Evolutionary conservation across 257 asterid species (phyloP), one percentile per base, ranked within the genome.

Genomic region (Phtheirospermum japonicum): DNA sequence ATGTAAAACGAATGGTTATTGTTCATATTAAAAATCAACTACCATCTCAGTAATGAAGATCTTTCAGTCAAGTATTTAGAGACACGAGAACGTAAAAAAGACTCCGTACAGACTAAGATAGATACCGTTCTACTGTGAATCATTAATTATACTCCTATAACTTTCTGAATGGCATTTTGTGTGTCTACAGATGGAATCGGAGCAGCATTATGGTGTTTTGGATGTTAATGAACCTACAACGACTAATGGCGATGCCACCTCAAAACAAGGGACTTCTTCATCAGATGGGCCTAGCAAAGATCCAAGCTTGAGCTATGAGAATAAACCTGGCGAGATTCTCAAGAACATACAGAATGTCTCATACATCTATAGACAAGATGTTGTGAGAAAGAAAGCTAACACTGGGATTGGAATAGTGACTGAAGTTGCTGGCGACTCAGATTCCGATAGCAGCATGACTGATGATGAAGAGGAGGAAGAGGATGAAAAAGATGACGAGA

Each of bases 391-490:
- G 77, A 85, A 79, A 72, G 64, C 64, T 34, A 71, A 64, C 69
- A 57, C 73, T 63, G 82, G 82, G 70, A 77, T 80, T 66, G 99
- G 99, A 61, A 61, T 86, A 45, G 99, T 93, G 71, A 78, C 94
- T 42, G 95, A 94, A 82, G 97, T 88, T 72, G 86, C 95, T 28
- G 99, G 99, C 57, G 96, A 94, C 76, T 79, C 96, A 30, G 97
- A 87, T 71, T 85, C 97, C 2, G 96, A 94, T 69, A 81, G 94
- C 76, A 84, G 95, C 81, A 48, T 63, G 59, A 76, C 76, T 37
- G 93, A 85, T 42, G 91, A 86, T 61, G 98, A 92, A 9, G 89
- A 77, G 1, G 89, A 71, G 0, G 85, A 76, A 1, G 82, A 71
- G 10, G 80, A 59, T 19, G 85, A 70, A 0, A 83, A 76, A 3